Evolutionary conservation across 352 stramenopile genomes (phyloP), one percentile per base, ranked within the genome.

Genomic region (Pythium rishiriense): DNA sequence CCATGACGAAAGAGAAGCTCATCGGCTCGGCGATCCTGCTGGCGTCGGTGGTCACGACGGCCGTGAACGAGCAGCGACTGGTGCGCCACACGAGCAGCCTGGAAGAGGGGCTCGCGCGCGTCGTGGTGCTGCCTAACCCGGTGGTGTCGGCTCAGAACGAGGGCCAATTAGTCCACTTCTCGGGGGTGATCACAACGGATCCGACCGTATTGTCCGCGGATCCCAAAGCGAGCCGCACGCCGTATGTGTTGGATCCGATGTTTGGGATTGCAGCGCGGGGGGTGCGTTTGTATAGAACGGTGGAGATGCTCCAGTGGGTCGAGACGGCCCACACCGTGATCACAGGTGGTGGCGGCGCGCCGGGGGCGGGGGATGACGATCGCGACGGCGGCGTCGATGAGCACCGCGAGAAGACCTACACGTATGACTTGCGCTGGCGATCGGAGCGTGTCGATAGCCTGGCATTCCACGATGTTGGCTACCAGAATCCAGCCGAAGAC

Each of bases 241-340:
- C 85, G 9, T 81, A 87, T 55, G 83, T 89, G 37, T 19, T 90
- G 58, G 85, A 93, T 25, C 43, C 69, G 2, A 52, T 58, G 14
- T 92, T 93, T 62, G 83, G 81, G 15, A 66, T 93, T 43, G 81
- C 79, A 0, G 79, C 69, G 33, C 81, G 85, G n/a, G 85, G 85
- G 12, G 81, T 92, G 58, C 72, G 73, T 17, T 69, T 93, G 29
- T 66, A 85, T 43, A 79, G 85, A 0, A 69, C 69, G 7, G 85
- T 93, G 49, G 83, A 93, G 65, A 93, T 92, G 85, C 60, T 91
- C 48, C 85, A 93, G 62, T 93, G 85, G 85, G 81, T 92, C 29
- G 85, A 93, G 51, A 90, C 79, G 22, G 81, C 73, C 14, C 81
- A 93, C 69, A 81, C 72, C 12, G 81, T 73, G 35, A 85, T 58